These are phyloP conservation scores for Barnettozyma sucrosica DNA, from an alignment of 805 yeast species.

Conservation along the genomic window DNA sequence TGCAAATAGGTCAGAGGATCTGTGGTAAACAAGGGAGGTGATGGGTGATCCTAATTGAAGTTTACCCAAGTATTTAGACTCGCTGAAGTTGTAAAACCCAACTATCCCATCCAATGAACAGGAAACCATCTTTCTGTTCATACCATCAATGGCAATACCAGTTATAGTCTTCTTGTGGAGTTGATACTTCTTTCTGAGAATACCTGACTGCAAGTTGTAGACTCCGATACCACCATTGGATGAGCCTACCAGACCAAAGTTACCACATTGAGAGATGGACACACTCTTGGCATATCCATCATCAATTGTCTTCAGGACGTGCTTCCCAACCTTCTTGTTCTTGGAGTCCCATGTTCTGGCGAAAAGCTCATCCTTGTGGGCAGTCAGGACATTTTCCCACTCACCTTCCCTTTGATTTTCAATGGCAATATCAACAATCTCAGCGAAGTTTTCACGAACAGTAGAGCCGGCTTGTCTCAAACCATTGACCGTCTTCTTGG, in stretches of 20 bases:
- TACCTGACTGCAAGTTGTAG: conserved; percentile 90
- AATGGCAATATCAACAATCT: conserved; percentile 62
- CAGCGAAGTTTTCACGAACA: conserved; percentile 69
- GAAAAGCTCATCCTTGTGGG: conserved; percentile 73
- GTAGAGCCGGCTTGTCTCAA: conserved; percentile 52
- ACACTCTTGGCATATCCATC: conserved; percentile 70
- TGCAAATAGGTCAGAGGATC: conserved; percentile 79
- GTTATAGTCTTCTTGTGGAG: conserved; percentile 77
- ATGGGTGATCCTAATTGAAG: conserved; percentile 70
- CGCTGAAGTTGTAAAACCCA: conserved; percentile 79
- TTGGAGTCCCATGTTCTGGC: conserved; percentile 91
- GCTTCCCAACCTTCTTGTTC: conserved; percentile 73
- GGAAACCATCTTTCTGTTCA: conserved; percentile 84
- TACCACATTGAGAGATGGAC: conserved; percentile 87
- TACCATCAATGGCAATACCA: conserved; percentile 83
- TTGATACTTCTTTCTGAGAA: conserved; percentile 60
- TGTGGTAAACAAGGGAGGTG: conserved; percentile 71
- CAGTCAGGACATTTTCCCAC: conserved; percentile 92
- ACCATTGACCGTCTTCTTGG: conserved; percentile 37
- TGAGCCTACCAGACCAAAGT: conserved; percentile 90
- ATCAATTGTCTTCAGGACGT: conserved; percentile 69
- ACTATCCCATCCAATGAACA: conserved; percentile 85
- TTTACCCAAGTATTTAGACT: conserved; percentile 61
- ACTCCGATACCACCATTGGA: conserved; percentile 78
- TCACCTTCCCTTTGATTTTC: conserved; percentile 74